Percentiles rank a stretch among this genome's conserved stretches.
Conservation (phyloP, 371 early-diverging fungal genomes). For the Rozella allomycis region DNA sequence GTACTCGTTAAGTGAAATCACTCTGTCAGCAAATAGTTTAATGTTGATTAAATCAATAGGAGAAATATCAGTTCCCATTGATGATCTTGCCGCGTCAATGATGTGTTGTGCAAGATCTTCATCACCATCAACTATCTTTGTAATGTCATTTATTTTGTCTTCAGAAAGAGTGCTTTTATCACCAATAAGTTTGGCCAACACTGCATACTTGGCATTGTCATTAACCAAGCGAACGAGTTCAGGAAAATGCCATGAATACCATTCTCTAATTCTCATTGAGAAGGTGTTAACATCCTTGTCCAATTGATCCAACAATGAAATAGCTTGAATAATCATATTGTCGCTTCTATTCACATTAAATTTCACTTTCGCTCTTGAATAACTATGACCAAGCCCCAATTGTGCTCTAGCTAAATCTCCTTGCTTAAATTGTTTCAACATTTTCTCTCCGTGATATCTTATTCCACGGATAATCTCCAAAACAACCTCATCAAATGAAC, state of each 20-base stretch:
- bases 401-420: conserved; percentile 80
- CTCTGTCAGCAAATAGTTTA: conserved; percentile 74
- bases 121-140: conserved; percentile 22
- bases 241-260: conserved; percentile 98
- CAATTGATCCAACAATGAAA: conserved; percentile 67
- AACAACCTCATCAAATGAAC: conserved; percentile 21
- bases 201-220: conserved; percentile 77
- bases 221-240: conserved; percentile 83
- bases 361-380: conserved; percentile 89
- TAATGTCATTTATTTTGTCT: conserved; percentile 44
- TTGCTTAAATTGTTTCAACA: conserved; percentile 65
- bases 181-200: conserved; percentile 59
- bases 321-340: conserved; percentile 83
- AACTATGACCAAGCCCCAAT: conserved; percentile 89
- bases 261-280: conserved; percentile 80
- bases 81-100: conserved; percentile 73
- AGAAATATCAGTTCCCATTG: conserved; percentile 84
- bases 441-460: conserved; percentile 66
- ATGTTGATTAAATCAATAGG: conserved; percentile 86
- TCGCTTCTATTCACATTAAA: conserved; percentile 82
- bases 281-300: conserved; percentile 89
- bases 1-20: conserved; percentile 75
- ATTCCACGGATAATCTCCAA: conserved; percentile 79
- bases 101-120: conserved; percentile 54
- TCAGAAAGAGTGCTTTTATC: conserved; percentile 69